A percentile compares a stretch with the other conserved stretches of the same genome.
These are phyloP conservation scores for Chrysoporthe cubensis DNA, from an alignment of 2,329 filamentous ascomycete species.

Conservation along the genomic window DNA sequence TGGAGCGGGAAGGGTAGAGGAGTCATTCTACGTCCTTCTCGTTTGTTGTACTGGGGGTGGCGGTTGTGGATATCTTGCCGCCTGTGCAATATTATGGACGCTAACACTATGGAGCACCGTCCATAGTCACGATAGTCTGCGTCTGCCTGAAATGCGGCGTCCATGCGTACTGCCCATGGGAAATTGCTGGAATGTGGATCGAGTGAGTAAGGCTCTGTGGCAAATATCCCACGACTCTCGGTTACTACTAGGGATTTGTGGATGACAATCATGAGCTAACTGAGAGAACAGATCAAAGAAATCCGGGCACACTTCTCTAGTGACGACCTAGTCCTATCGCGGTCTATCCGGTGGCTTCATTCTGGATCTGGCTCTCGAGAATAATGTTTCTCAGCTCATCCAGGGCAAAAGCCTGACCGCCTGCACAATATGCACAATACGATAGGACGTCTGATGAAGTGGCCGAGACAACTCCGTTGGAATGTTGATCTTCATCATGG, in stretches of 20 bases:
- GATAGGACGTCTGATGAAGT: background rate
- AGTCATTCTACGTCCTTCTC: background rate
- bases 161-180: background rate
- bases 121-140: background rate
- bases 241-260: background rate
- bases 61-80: background rate
- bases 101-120: too few relatives aligned
- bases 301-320: background rate
- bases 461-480: slow-evolving; percentile 2
- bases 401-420: background rate
- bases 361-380: background rate
- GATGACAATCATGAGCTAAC: background rate
- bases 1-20: background rate
- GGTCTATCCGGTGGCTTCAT: background rate
- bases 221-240: background rate
- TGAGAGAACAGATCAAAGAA: background rate
- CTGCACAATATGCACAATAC: background rate
- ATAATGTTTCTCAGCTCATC: background rate
- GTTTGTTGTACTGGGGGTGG: background rate
- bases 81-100: too few relatives aligned
- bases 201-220: background rate
- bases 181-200: background rate
- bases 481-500: background rate
- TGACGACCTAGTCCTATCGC: background rate
- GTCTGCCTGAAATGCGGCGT: background rate